These are phyloP conservation scores for Mucor sp. DNA, from an alignment of 371 early-diverging fungal species.

Conservation along the genomic window DNA sequence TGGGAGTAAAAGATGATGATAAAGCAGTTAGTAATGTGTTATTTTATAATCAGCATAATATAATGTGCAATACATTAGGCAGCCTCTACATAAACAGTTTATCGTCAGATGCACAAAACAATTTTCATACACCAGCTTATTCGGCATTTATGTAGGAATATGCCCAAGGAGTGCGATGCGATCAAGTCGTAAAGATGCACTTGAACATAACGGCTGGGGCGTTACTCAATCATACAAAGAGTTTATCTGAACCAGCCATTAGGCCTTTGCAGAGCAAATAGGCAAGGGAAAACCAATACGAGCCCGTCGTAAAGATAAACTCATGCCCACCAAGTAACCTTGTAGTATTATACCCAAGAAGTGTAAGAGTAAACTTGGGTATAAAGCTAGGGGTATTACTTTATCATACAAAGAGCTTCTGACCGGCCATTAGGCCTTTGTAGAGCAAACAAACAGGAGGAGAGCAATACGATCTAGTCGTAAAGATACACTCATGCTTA, in stretches of 20 bases:
- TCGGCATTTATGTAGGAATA: conserved; percentile 17
- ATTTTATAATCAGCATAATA: conserved; percentile 6
- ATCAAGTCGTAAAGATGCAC: conserved; percentile 22
- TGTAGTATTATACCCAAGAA: too few species aligned
- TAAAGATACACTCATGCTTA: too few species aligned
- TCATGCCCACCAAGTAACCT: conserved; percentile 16
- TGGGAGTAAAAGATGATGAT: neutral
- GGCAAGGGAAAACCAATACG: conserved; percentile 10
- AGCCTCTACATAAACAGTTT: conserved; percentile 18
- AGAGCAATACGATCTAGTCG: too few species aligned
- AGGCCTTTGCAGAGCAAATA: conserved; percentile 11
- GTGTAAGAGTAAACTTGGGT: too few species aligned
- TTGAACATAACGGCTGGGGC: conserved; percentile 16
- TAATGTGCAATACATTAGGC: conserved; percentile 16
- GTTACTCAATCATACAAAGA: conserved; percentile 17
- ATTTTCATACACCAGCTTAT: conserved; percentile 19
- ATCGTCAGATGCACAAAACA: conserved; percentile 9
- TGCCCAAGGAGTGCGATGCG: conserved; percentile 22
- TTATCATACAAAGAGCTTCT: too few species aligned
- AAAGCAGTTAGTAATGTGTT: neutral
- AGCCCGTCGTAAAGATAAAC: conserved; percentile 15
- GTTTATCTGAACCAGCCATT: conserved; percentile 20
- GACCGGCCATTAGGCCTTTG: too few species aligned
- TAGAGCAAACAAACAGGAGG: too few species aligned
- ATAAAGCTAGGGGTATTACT: too few species aligned